These are phyloP conservation scores for Carex myosuroides DNA, from an alignment of 176 grass and related monocot species.

Conservation along the genomic window DNA sequence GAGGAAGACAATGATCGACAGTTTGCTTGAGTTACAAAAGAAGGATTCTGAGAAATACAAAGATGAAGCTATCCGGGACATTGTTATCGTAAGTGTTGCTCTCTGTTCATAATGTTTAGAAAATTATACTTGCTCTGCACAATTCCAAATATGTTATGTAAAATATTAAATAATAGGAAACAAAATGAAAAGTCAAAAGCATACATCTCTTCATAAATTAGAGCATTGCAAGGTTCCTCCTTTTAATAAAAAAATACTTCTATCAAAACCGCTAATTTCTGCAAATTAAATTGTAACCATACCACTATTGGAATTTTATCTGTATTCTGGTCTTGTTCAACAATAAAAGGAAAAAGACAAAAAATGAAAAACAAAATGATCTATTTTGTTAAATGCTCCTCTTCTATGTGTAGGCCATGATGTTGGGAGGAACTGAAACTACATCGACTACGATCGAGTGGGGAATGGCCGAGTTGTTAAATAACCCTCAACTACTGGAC, in stretches of 20 bases:
- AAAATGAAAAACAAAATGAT: background rate
- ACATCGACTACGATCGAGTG: slow-evolving; percentile 38
- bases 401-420: slow-evolving; percentile 22
- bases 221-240: no score
- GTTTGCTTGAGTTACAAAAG: slow-evolving; percentile 17
- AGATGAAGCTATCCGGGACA: background rate
- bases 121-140: background rate
- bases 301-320: background rate
- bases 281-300: background rate
- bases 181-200: no score
- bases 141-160: background rate
- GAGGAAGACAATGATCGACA: slow-evolving; percentile 8
- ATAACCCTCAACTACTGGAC: background rate
- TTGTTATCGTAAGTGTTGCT: background rate
- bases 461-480: slow-evolving; percentile 48
- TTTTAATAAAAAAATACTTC: no score
- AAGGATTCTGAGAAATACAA: slow-evolving; percentile 20
- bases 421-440: slow-evolving; percentile 36
- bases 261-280: background rate
- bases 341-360: background rate
- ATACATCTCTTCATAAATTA: no score
- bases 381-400: background rate
- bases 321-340: background rate
- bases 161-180: no score
- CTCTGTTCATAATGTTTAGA: background rate